Conservation (phyloP, 129 eudicot species). For the Lactuca sativa region DNA sequence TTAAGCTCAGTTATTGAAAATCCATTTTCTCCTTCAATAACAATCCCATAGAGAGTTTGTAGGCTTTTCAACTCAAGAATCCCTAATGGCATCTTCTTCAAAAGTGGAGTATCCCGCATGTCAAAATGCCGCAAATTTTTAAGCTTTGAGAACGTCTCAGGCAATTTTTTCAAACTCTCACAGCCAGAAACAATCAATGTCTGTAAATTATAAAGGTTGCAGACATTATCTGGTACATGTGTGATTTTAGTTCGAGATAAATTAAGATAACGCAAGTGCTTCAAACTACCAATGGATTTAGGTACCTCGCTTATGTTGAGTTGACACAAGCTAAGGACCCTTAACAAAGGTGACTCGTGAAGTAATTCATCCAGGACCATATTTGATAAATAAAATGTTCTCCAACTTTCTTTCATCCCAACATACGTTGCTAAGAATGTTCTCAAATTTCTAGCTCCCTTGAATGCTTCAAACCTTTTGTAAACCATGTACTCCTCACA, state of each 20-base stretch:
- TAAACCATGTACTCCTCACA: conserved; percentile 25
- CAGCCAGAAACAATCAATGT: conserved; percentile 40
- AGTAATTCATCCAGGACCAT: conserved; percentile 23
- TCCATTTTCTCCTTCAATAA: conserved; percentile 30
- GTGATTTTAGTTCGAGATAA: conserved; percentile 20
- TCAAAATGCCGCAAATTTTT: conserved; percentile 45
- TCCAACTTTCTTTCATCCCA: neutral
- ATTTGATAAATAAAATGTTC: conserved; percentile 22
- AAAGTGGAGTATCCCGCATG: conserved; percentile 28
- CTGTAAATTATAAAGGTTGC: conserved; percentile 36
- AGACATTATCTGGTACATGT: conserved; percentile 24
- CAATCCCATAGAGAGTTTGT: conserved; percentile 32
- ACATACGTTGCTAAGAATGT: conserved; percentile 38
- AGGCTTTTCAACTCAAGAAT: conserved; percentile 26
- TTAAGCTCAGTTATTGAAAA: conserved; percentile 21
- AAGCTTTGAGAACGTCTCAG: conserved; percentile 24
- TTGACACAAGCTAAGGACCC: conserved; percentile 20
- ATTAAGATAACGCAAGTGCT: conserved; percentile 33
- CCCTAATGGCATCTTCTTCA: conserved; percentile 41
- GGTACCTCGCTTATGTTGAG: conserved; percentile 25
- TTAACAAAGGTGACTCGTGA: conserved; percentile 5
- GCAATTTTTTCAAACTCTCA: conserved; percentile 23
- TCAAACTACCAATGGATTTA: conserved; percentile 24
- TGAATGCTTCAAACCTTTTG: conserved; percentile 25
- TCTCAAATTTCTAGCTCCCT: conserved; percentile 31